phyloP scores from a whole-genome alignment of 768 basidiomycete species.

The Tulasnella sp. region DNA sequence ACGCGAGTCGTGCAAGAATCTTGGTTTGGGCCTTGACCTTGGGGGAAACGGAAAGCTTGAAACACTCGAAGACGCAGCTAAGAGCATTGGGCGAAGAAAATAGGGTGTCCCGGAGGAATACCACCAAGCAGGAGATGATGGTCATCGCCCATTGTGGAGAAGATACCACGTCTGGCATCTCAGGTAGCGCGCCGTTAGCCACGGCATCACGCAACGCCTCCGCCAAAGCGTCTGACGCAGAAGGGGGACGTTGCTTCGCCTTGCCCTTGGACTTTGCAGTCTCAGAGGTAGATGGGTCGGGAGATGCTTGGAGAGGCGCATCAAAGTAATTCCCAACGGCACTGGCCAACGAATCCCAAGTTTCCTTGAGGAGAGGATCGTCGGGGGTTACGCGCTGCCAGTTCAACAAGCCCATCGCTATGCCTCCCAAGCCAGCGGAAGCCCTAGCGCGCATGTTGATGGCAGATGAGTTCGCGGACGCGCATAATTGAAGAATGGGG shows the following conservation, averaged over 20 bases:
- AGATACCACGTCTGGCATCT: neutral
- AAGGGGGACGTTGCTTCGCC: constrained; percentile 52
- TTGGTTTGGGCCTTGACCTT: constrained; percentile 55
- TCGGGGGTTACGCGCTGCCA: neutral
- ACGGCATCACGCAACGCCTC: constrained; percentile 36
- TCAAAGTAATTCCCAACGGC: constrained; percentile 29
- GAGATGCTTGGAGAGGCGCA: constrained; percentile 33
- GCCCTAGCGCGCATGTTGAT: neutral
- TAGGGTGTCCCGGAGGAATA: constrained; percentile 42
- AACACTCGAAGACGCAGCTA: constrained; percentile 35
- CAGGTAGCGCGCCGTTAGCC: neutral
- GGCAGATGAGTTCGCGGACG: constrained; percentile 44
- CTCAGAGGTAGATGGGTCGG: constrained; percentile 30
- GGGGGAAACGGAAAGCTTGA: constrained; percentile 40
- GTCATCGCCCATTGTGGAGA: constrained; percentile 60
- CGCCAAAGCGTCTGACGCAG: constrained; percentile 47
- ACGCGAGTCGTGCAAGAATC: constrained; percentile 45
- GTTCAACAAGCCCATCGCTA: constrained; percentile 11
- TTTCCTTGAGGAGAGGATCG: neutral
- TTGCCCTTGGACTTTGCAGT: constrained; percentile 24
- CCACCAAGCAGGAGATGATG: constrained; percentile 51
- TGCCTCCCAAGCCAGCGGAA: constrained; percentile 3
- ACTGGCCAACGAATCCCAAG: neutral
- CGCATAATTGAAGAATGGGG: constrained; percentile 43
- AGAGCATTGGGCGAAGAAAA: constrained; percentile 5